phyloP scores from a whole-genome alignment of 2,329 filamentous ascomycete genomes.

The Fusarium sp. region DNA sequence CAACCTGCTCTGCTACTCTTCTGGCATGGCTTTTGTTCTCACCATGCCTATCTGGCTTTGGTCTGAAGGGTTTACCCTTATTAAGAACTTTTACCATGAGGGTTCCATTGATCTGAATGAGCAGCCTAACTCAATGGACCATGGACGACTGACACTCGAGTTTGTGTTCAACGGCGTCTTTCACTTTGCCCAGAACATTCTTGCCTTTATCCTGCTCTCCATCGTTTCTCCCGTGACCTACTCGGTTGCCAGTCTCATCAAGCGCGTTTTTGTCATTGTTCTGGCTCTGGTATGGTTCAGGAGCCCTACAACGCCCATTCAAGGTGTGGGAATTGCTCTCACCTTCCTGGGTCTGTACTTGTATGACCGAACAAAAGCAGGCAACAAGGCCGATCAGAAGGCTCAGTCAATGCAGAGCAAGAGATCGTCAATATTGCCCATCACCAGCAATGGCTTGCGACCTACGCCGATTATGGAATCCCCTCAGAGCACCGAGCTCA shows the following conservation, averaged over 20 bases:
- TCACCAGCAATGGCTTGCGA: slow-evolving; percentile 62
- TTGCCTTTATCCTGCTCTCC: slow-evolving; percentile 92
- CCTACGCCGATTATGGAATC: slow-evolving; percentile 43
- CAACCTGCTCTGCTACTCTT: slow-evolving; percentile 97
- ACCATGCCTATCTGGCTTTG: slow-evolving; percentile 95
- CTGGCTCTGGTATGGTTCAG: slow-evolving; percentile 98
- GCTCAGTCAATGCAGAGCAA: slow-evolving; percentile 70
- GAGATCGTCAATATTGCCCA: slow-evolving; percentile 73
- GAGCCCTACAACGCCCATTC: slow-evolving; percentile 85
- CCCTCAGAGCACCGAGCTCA: slow-evolving; percentile 47
- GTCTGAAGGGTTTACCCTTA: slow-evolving; percentile 84
- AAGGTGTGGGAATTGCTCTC: slow-evolving; percentile 86
- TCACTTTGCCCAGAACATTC: slow-evolving; percentile 96
- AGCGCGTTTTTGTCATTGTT: slow-evolving; percentile 96
- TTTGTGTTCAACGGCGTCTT: slow-evolving; percentile 98
- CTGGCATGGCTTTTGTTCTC: slow-evolving; percentile 88
- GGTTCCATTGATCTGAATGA: slow-evolving; percentile 77
- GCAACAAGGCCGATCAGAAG: slow-evolving; percentile 87
- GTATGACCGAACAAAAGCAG: slow-evolving; percentile 92
- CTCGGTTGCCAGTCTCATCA: slow-evolving; percentile 95
- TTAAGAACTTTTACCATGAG: slow-evolving; percentile 84
- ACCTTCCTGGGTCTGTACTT: slow-evolving; percentile 95
- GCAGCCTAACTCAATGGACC: slow-evolving; percentile 78
- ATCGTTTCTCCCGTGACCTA: slow-evolving; percentile 98
- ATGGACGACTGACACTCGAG: slow-evolving; percentile 82